phyloP scores from a whole-genome alignment of 192 early-diverging fungal species.

The Umbelopsis vinacea region DNA sequence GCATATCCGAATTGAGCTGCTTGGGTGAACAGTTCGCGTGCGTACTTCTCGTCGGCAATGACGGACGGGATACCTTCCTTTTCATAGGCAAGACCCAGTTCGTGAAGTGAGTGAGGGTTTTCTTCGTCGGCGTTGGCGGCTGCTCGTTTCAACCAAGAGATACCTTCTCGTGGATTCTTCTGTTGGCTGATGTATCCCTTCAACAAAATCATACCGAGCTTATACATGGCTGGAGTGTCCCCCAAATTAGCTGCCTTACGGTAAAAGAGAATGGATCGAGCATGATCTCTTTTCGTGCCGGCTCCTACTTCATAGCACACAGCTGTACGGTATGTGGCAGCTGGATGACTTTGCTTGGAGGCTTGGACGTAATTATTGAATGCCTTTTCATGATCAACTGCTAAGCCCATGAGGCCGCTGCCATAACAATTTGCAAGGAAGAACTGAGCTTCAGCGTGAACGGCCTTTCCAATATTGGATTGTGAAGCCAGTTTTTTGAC shows the following conservation, averaged over 20 bases:
- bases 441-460: constrained; percentile 90
- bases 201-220: constrained; percentile 90
- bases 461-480: constrained; percentile 67
- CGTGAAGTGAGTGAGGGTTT: constrained; percentile 92
- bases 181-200: constrained; percentile 80
- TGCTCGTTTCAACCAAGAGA: constrained; percentile 94
- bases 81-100: constrained; percentile 89
- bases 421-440: constrained; percentile 90
- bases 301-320: constrained; percentile 96
- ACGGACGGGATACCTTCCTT: constrained; percentile 68
- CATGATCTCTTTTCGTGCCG: constrained; percentile 86
- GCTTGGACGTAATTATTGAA: constrained; percentile 92
- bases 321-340: constrained; percentile 91
- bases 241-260: constrained; percentile 89
- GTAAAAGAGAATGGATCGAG: constrained; percentile 88
- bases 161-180: constrained; percentile 85
- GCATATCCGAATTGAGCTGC: constrained; percentile 94
- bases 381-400: constrained; percentile 85
- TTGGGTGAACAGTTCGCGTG: constrained; percentile 90
- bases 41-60: constrained; percentile 82
- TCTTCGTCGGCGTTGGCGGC: constrained; percentile 87
- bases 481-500: constrained; percentile 82
- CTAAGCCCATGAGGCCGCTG: constrained; percentile 77
- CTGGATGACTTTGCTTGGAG: constrained; percentile 89
- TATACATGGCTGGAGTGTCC: constrained; percentile 97